phyloP scores from a whole-genome alignment of 345 rosid genomes.

The Populus deltoides region DNA sequence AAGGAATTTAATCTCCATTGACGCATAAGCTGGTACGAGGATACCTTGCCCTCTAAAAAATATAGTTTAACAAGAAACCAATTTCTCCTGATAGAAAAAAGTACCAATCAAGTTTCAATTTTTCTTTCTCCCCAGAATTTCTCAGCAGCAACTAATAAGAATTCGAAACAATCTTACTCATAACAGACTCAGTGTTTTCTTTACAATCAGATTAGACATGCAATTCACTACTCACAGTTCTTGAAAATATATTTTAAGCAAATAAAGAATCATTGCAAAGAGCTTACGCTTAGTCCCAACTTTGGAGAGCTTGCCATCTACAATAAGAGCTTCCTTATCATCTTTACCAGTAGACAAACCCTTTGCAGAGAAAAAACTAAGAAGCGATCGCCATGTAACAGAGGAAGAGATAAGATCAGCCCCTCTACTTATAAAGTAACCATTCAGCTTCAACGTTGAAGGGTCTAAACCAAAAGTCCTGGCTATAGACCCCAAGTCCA shows the following conservation, averaged over 20 bases:
- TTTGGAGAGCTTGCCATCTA: constrained; percentile 65
- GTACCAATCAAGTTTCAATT: background rate
- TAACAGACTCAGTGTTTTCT: too few relatives aligned
- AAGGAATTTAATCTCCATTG: too few relatives aligned
- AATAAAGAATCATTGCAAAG: background rate
- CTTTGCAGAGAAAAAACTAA: constrained; percentile 69
- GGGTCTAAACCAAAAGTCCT: constrained; percentile 68
- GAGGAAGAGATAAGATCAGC: constrained; percentile 55
- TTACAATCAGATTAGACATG: too few relatives aligned
- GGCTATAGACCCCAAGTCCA: constrained; percentile 70
- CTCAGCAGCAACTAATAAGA: background rate
- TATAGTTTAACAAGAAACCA: too few relatives aligned
- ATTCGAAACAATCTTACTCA: too few relatives aligned
- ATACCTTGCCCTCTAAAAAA: too few relatives aligned
- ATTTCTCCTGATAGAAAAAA: too few relatives aligned
- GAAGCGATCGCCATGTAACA: constrained; percentile 78
- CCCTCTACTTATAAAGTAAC: constrained; percentile 81
- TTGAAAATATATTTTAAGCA: background rate
- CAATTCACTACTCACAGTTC: too few relatives aligned
- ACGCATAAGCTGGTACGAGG: too few relatives aligned
- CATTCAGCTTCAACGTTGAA: constrained; percentile 67
- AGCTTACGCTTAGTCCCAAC: constrained; percentile 58
- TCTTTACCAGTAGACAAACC: constrained; percentile 68
- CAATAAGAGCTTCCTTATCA: constrained; percentile 49
- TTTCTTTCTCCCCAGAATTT: background rate